A percentile compares a stretch with the other conserved stretches of the same genome.
Evolutionary conservation across 768 basidiomycete species (phyloP).

Genomic region (Serendipita sp.): DNA sequence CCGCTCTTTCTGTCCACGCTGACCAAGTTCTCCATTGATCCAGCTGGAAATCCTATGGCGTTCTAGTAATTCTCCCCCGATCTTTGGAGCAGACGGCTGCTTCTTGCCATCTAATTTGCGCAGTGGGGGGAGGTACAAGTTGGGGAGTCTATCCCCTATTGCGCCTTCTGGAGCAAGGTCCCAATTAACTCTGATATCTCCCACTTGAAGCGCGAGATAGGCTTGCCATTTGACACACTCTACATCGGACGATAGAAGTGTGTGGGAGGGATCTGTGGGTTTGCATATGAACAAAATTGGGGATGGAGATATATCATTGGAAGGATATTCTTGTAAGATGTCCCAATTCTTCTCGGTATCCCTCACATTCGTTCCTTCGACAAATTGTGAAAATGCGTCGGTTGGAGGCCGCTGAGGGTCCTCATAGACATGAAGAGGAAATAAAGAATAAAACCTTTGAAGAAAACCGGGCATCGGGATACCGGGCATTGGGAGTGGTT

Average conservation of each 20-base stretch:
- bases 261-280: conserved; percentile 5
- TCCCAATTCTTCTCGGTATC: not conserved
- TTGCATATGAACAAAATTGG: conserved; percentile 8
- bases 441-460: conserved; percentile 36
- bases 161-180: conserved; percentile 57
- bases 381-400: conserved; percentile 8
- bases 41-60: conserved; percentile 56
- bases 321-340: too few relatives aligned
- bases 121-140: conserved; percentile 40
- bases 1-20: not conserved
- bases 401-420: conserved; percentile 18
- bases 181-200: conserved; percentile 35
- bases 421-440: conserved; percentile 43
- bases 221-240: conserved; percentile 88
- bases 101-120: conserved; percentile 13
- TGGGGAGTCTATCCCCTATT: conserved; percentile 50
- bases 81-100: conserved; percentile 17
- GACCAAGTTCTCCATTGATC: conserved; percentile 38
- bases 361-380: not conserved
- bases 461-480: conserved; percentile 25
- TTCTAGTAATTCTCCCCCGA: conserved; percentile 37
- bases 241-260: conserved; percentile 51
- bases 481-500: not conserved
- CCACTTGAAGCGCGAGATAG: conserved; percentile 51
- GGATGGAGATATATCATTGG: not conserved